Evolutionary conservation across 495 filamentous ascomycete genomes (phyloP), one percentile per base, ranked within the genome.

Genomic region (Podospora tetraspora): DNA sequence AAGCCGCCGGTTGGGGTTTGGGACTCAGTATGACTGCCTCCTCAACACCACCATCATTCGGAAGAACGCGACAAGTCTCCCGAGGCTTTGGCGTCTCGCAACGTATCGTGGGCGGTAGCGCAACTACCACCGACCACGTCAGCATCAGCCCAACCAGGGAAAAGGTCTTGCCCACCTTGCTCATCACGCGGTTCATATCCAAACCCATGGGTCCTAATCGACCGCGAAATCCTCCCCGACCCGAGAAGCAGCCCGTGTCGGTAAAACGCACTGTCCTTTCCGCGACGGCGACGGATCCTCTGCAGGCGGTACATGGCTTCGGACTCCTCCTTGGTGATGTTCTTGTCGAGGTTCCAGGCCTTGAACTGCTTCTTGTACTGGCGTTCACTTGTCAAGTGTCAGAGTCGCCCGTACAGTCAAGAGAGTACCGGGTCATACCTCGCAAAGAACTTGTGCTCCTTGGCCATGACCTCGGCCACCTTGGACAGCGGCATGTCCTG

Each of bases 291-390:
- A 1, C 75, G 72, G 21, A n/a, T 64, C 62, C 64, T 56, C 29
- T 61, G 66, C 3, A 79, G 74, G 3, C 30, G 27, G 7, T 76
- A 12, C 71, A 79, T 76, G 2, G 68, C 67, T 9, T 63, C 68
- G 62, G 72, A 71, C 11, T 76, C 71, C 9, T 69, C 10, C 16
- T 63, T 66, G 0, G 57, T 70, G 71, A 72, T 66, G 37, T 79
- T 76, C 63, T 79, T 79, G 3, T 62, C 64, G 34, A 77, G 23
- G 2, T 69, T 65, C 75, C 75, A 79, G 0, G 1, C 52, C n/a
- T 70, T 70, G 63, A 77, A 63, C 29, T 71, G 59, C 21, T 61
- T 70, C 66, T 79, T 77, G 70, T 76, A 78, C 63, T 71, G 72
- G 43, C 74, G 74, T 9, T 63, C 43, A 0, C 76, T 78, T 59